These are phyloP conservation scores for Erysiphe pulchra DNA, from an alignment of 2,329 filamentous ascomycete species.

Conservation along the genomic window DNA sequence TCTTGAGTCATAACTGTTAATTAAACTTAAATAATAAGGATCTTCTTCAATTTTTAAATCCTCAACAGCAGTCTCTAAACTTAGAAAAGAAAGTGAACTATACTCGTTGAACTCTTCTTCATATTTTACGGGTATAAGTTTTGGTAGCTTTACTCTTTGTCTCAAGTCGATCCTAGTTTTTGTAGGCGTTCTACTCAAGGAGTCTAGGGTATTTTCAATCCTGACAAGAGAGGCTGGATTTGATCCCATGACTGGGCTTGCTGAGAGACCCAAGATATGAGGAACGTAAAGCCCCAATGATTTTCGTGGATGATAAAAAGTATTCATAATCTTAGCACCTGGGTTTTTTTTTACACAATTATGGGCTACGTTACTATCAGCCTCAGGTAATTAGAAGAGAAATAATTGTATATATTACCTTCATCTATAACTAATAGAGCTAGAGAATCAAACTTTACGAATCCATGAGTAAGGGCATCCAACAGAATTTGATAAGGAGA, in stretches of 20 bases:
- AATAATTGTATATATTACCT: conserved; percentile 16
- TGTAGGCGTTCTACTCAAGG: conserved; percentile 28
- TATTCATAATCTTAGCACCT: conserved; percentile 11
- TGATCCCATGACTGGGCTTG: conserved; percentile 13
- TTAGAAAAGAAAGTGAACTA: conserved; percentile 2
- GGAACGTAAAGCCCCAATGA: conserved; percentile 4
- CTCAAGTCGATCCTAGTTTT: conserved; percentile 23
- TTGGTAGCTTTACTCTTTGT: conserved; percentile 9
- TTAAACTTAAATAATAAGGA: conserved; percentile 28
- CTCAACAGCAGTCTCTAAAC: conserved; percentile 5
- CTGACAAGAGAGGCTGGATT: conserved; percentile 6
- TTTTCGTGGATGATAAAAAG: conserved; percentile 11
- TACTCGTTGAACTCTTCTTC: background rate
- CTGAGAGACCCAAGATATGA: conserved; percentile 12
- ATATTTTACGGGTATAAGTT: conserved; percentile 6
- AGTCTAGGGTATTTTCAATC: conserved; percentile 28
- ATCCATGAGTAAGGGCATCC: conserved; percentile 36
- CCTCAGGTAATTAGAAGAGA: background rate
- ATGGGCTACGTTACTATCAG: conserved; percentile 8
- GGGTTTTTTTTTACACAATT: conserved; percentile 12
- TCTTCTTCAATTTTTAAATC: conserved; percentile 31
- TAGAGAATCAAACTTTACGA: conserved; percentile 27
- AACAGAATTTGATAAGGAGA: conserved; percentile 32
- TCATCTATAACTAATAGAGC: conserved; percentile 41
- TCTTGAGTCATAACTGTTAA: conserved; percentile 17